Evolutionary conservation across 192 early-diverging fungal genomes (phyloP), one percentile per base, ranked within the genome.

Genomic region (Neocallimastix lanati): DNA sequence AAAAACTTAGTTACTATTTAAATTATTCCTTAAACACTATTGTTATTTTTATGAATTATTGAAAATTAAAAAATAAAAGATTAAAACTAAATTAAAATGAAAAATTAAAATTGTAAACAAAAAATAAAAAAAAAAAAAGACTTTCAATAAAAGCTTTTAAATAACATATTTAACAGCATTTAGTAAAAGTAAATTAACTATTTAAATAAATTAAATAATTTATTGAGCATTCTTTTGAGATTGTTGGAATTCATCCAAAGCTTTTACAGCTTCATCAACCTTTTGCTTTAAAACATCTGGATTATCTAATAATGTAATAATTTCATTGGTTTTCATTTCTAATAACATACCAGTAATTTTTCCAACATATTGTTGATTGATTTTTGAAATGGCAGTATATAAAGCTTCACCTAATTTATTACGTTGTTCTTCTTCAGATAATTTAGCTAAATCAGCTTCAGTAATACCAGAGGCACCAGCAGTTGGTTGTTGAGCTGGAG

Each of bases 241-340:
- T 50, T 50, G 40, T 50, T 50, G 40, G 40, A 50, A 50, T 50
- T 92, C 89, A 80, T 93, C 89, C 36, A 97, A 87, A 15, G 95
- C 94, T 25, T 87, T 85, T 78, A 95, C 83, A 58, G 96, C 96
- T 88, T 98, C 96, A n/a, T 85, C 81, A 79, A 98, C 90, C 90
- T 96, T 98, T 78, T 80, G 87, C 77, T 88, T 82, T 67, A 95
- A 90, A 21, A 93, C 94, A 76, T 89, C 91, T 76, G 85, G 83
- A 85, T 90, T 90, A 86, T 96, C 96, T 78, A 98, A 85, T 79
- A 98, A 83, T 85, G 93, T 90, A 79, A 98, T 86, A 78, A 98
- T 86, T 85, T 99, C 98, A 78, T 88, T 86, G 83, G 95, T 96
- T 84, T 98, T 95, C 96, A 98, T 99, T 87, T 99, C 96, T n/a